Base-by-base conservation (phyloP, 1,284 basidiomycete species). In the Malassezia nana region DNA sequence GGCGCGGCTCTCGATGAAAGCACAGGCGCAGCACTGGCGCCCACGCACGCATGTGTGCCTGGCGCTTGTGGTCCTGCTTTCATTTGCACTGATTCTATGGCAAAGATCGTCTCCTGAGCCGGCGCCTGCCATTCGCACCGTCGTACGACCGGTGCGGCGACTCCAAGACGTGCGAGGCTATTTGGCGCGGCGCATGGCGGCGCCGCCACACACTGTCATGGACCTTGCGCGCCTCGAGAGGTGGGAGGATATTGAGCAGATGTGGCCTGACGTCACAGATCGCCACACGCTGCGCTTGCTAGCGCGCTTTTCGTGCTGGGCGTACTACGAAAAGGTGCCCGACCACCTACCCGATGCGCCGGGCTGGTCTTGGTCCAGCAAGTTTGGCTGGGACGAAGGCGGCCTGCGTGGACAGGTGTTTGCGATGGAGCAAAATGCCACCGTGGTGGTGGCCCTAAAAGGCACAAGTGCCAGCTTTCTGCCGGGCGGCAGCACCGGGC, bases 271-370 rank as follows among this genome's bases (percentile, higher is more conserved):
- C 71, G 79, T 87, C 13, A 81, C 83, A 43, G 82, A 82, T 59
- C 79, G 88, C 15, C 81, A 84, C 58, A 87, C 88, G 1, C 76
- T 98, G 20, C 78, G 87, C 12, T 78, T 82, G 25, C 80, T 98
- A 33, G 92, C 90, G 18, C 94, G 89, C 80, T 95, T 98, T 87
- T 82, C 88, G 25, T 86, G 83, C 63, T 88, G 94, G 69, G 90
- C 94, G 29, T 96, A 95, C 33, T 60, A 63, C 41, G 57, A 64
- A 33, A 52, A 62, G 18, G 64, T 58, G 4, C 51, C 59, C 7
- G 43, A 16, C 2, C 16, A n/a, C 12, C 44, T 50, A 10, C 46
- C 53, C 16, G 35, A 56, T 29, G 48, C 54, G 35, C 42, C 61
- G 58, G 64, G 58, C 51, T 38, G 63, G 28, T 18, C 22, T 33